Evolutionary conservation across 805 yeast species (phyloP).

Genomic region (Wickerhamomyces ciferrii): DNA sequence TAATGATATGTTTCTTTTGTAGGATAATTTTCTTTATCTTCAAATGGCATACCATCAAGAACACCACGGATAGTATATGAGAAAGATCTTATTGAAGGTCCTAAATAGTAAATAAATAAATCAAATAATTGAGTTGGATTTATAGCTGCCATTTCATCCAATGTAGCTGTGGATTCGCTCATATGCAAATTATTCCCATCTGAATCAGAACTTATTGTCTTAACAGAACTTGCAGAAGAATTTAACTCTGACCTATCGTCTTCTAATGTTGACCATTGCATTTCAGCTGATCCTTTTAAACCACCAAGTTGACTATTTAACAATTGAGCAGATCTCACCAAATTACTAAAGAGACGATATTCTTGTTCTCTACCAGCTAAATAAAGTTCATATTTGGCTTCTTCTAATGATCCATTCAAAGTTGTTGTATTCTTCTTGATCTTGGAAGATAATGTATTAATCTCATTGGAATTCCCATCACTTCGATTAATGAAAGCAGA

Average conservation of each 20-base stretch:
- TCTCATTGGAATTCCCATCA: conserved; percentile 31
- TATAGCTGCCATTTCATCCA: conserved; percentile 16
- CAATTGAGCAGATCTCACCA: conserved; percentile 47
- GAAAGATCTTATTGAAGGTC: conserved; percentile 69
- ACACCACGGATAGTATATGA: conserved; percentile 59
- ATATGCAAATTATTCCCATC: background rate
- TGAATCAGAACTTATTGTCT: conserved; percentile 4
- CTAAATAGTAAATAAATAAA: conserved; percentile 59
- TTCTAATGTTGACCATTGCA: conserved; percentile 53
- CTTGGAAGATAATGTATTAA: conserved; percentile 24
- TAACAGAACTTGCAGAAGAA: conserved; percentile 1
- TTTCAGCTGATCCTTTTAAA: conserved; percentile 59
- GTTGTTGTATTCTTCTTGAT: conserved; percentile 35
- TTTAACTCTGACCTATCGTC: conserved; percentile 11
- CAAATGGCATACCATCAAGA: conserved; percentile 54
- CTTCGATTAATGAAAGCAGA: conserved; percentile 44
- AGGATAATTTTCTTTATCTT: conserved; percentile 24
- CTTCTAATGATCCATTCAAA: conserved; percentile 42
- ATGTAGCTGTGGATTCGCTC: conserved; percentile 6
- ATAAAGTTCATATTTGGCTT: conserved; percentile 56
- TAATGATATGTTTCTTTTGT: conserved; percentile 40
- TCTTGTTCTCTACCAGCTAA: conserved; percentile 52
- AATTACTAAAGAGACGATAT: conserved; percentile 34
- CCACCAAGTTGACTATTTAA: conserved; percentile 61
- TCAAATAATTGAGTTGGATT: conserved; percentile 45